These are phyloP conservation scores for Pouteria glomerata DNA, from an alignment of 148 eudicot species.

Conservation along the genomic window DNA sequence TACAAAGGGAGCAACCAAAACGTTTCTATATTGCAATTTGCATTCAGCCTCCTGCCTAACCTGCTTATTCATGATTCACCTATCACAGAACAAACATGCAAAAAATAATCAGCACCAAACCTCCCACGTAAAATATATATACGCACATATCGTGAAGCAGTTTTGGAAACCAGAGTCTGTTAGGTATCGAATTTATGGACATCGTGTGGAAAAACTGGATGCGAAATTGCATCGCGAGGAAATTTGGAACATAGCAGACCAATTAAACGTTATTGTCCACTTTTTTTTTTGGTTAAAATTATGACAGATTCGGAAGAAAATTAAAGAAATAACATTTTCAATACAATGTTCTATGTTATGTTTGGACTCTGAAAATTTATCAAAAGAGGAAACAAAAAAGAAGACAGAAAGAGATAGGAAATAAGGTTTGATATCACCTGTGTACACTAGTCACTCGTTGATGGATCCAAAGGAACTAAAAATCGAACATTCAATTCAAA, in stretches of 20 bases:
- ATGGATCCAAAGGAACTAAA: neutral
- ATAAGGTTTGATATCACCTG: neutral
- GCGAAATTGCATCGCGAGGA: neutral
- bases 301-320: neutral
- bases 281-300: neutral
- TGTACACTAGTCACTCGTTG: neutral
- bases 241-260: neutral
- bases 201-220: neutral
- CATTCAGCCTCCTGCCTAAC: neutral
- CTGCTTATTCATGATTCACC: neutral
- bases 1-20: neutral
- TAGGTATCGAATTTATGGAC: neutral
- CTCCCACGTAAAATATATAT: neutral
- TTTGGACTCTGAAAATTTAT: neutral
- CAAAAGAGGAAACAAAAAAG: neutral
- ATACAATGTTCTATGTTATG: neutral
- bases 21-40: conserved; percentile 3
- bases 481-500: neutral
- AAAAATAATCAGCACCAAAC: neutral
- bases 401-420: neutral
- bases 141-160: neutral
- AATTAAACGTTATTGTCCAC: neutral
- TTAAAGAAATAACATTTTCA: neutral
- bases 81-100: neutral
- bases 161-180: neutral